phyloP scores from a whole-genome alignment of 1,139 yeast genomes.

The Suhomyces taliae region DNA sequence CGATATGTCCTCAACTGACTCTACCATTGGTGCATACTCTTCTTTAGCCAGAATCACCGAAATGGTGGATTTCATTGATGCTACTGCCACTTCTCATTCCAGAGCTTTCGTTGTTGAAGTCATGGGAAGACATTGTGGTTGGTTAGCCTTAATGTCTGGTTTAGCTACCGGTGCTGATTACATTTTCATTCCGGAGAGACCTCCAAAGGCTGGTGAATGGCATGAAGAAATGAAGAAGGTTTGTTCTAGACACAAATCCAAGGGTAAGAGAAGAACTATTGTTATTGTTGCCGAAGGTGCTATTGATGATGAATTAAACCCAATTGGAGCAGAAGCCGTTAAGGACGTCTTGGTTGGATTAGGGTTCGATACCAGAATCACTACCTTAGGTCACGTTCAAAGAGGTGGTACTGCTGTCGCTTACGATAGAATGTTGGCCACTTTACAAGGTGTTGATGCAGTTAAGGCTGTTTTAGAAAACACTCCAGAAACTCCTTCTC shows the following conservation, averaged over 20 bases:
- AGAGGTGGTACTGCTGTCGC: slow-evolving; percentile 88
- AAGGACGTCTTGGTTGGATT: slow-evolving; percentile 67
- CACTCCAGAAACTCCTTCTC: slow-evolving; percentile 72
- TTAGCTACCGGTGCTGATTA: slow-evolving; percentile 80
- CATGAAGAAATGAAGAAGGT: slow-evolving; percentile 64
- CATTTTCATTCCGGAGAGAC: slow-evolving; percentile 79
- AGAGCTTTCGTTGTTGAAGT: slow-evolving; percentile 84
- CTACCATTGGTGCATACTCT: slow-evolving; percentile 80
- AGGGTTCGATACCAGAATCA: slow-evolving; percentile 76
- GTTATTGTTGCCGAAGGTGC: slow-evolving; percentile 89
- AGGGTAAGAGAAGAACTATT: slow-evolving; percentile 76
- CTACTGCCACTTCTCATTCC: slow-evolving; percentile 81
- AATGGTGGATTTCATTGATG: slow-evolving; percentile 79
- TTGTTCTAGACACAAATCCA: slow-evolving; percentile 62
- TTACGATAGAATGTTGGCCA: slow-evolving; percentile 71
- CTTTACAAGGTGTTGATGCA: slow-evolving; percentile 83
- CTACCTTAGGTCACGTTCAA: slow-evolving; percentile 81
- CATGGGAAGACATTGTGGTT: slow-evolving; percentile 91
- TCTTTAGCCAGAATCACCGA: slow-evolving; percentile 75
- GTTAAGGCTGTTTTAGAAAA: slow-evolving; percentile 71
- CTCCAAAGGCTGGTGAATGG: slow-evolving; percentile 59
- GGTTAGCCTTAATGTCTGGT: slow-evolving; percentile 85
- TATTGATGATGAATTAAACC: slow-evolving; percentile 61
- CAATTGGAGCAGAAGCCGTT: slow-evolving; percentile 66
- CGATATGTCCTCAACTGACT: slow-evolving; percentile 81